Base-by-base conservation (phyloP, 441 rosid genomes). In the Monsonia emarginata region DNA sequence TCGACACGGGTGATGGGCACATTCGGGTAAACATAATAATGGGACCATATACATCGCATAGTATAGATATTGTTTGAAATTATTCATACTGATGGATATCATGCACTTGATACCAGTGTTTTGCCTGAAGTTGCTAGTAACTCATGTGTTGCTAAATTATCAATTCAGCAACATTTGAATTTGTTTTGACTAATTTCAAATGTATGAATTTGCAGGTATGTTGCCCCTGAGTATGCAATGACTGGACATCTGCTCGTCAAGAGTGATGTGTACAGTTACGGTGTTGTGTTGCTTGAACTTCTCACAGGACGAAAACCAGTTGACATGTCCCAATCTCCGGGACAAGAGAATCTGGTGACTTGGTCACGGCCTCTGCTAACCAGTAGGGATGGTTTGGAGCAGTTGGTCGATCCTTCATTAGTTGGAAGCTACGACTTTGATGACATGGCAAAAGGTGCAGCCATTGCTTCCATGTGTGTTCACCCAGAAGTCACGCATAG, bases 1-100 rank as follows among this genome's bases (percentile, higher is more conserved):
- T 93, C 98, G 4, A 93, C 97, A 0, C 96, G 96, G n/a, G 95
- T 93, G 52, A 90, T 93, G 97, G 98, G 98, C 69, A 93, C 98
- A 28, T 93, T 93, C 61, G 98, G 98, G 97, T 90, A 77, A 44
- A 65, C 58, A 18, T 25, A 46, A 44, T 36, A 54, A 25, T 62
- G 57, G 38, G 48, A 7, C 22, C 18, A 1, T 54, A 7, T n/a
- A n/a, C n/a, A 5, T 16, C 9, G 5, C 2, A 22, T 22, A 13
- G 40, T 54, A 34, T 8, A 7, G 14, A 52, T 27, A 28, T 64
- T 13, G 0, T 18, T 46, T 18, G 22, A 24, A 56, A 56, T 22
- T 13, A 11, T 56, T 11, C 27, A 1, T 21, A 25, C 54, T 22
- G 1, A 3, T 4, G 54, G 18, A 16, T 3, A n/a, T 46, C 16